Conservation (phyloP, 2,329 filamentous ascomycete species). For the Claviceps spartinae region DNA sequence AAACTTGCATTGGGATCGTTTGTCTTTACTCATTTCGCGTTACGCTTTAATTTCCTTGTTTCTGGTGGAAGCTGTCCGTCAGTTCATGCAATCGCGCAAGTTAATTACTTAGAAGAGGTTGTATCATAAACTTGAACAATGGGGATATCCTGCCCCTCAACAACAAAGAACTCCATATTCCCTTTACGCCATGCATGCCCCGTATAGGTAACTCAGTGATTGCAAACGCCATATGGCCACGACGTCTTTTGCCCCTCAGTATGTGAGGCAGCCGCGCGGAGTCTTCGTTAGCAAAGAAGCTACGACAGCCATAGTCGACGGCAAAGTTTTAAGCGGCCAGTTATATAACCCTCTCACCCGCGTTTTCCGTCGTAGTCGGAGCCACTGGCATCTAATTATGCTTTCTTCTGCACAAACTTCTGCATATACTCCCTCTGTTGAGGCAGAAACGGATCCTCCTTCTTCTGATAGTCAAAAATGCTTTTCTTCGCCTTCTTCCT, state of each 20-base stretch:
- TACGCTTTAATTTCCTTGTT: not conserved
- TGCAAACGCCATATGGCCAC: too few species aligned
- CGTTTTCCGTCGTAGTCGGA: not conserved
- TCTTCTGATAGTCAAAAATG: conserved; percentile 30
- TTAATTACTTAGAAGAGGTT: conserved; percentile 16
- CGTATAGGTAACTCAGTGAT: too few species aligned
- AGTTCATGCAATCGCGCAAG: conserved; percentile 4
- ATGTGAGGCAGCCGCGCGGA: too few species aligned
- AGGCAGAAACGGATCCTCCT: conserved; percentile 25
- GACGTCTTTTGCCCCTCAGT: too few species aligned
- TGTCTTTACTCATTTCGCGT: not conserved
- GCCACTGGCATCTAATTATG: conserved; percentile 3
- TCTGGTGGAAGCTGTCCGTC: conserved; percentile 5
- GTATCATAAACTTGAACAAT: conserved; percentile 13
- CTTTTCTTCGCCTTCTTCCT: conserved; percentile 39
- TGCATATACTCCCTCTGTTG: conserved; percentile 38
- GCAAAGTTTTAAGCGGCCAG: too few species aligned
- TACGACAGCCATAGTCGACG: too few species aligned
- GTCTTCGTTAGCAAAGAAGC: too few species aligned
- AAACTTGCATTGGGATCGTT: not conserved
- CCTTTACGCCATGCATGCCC: not conserved
- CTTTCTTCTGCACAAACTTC: conserved; percentile 26
- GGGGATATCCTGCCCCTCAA: not conserved
- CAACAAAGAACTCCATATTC: not conserved
- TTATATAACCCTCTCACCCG: too few species aligned